Evolutionary conservation across 2,329 filamentous ascomycete species (phyloP).

Genomic region (Dactylellina cionopaga): DNA sequence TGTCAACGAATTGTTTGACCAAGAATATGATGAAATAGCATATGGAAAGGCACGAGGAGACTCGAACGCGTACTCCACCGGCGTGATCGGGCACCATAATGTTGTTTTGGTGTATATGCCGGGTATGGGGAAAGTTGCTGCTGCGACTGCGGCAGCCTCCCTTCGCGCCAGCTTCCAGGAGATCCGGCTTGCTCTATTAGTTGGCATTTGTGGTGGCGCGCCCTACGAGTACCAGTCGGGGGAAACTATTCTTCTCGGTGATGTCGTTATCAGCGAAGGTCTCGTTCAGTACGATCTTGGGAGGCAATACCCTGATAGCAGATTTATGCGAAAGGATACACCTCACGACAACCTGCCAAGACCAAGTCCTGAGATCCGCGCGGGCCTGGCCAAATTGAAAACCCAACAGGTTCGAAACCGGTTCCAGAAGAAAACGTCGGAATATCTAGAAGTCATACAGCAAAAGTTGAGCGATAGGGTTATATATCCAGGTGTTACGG

Average conservation of each 20-base stretch:
- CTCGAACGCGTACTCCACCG: conserved; percentile 57
- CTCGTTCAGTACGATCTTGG: conserved; percentile 59
- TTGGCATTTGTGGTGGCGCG: conserved; percentile 42
- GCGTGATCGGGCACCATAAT: conserved; percentile 57
- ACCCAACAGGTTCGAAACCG: neutral
- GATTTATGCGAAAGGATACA: conserved; percentile 46
- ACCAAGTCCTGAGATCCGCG: conserved; percentile 48
- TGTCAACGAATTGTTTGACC: conserved; percentile 5
- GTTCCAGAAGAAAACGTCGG: conserved; percentile 11
- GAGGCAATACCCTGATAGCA: conserved; percentile 49
- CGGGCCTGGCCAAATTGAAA: conserved; percentile 24
- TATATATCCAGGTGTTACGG: neutral
- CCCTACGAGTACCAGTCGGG: neutral
- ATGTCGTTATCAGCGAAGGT: conserved; percentile 58
- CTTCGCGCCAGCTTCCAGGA: conserved; percentile 51
- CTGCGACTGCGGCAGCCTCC: no score
- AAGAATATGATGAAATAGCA: neutral
- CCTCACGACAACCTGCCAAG: neutral
- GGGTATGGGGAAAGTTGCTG: conserved; percentile 58
- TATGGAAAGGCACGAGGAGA: conserved; percentile 57
- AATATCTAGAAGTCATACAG: conserved; percentile 4
- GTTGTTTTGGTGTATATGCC: conserved; percentile 59
- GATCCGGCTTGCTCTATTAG: conserved; percentile 54
- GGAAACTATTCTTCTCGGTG: conserved; percentile 56
- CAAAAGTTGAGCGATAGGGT: neutral